Base-by-base conservation (phyloP, 73 alveolate genomes). In the Halteria grandinella region DNA sequence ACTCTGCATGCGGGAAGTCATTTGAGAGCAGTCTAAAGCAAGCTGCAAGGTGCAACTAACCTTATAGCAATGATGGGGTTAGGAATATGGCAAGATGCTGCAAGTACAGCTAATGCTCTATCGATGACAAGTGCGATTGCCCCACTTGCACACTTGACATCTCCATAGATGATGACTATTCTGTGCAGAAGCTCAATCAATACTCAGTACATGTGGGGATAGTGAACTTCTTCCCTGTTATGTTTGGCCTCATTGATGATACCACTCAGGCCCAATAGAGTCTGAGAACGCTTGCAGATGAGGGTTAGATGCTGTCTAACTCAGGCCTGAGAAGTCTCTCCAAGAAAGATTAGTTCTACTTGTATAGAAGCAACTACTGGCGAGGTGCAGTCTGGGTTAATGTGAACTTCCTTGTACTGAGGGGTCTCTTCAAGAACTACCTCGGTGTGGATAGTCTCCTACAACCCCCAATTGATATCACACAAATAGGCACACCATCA, bases 301-400 rank as follows among this genome's bases (percentile, higher is more conserved):
- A 69, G 27, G 84, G 70, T 12, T 72, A 86, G 25, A 79, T 94
- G 81, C 88, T 95, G 91, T 70, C 95, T 1, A 79, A 77, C 24
- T 83, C 55, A 66, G 99, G 99, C 14, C 86, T 97, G 10, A 85
- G 98, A 83, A 74, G 95, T 57, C 82, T 97, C 24, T 90, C 95
- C 28, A 79, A 77, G 59, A 77, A 49, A 41, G 98, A 96, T 73
- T 53, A 77, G 55, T 88, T 94, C 12, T 95, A 70, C 64, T 89
- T 89, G 43, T 69, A 88, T 20, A 97, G 96, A 14, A 95, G 91
- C 25, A 95, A 97, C 82, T 97, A 97, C 89, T 97, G 99, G 99
- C 86, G 99, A 77, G 98, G 98, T 15, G 92, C 91, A 50, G 88
- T 95, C 24, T 95, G 99, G 98, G 84, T 95, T 66, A 90, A 91